phyloP scores from a whole-genome alignment of 352 stramenopile genomes.

The Globisporangium uncinulatum region DNA sequence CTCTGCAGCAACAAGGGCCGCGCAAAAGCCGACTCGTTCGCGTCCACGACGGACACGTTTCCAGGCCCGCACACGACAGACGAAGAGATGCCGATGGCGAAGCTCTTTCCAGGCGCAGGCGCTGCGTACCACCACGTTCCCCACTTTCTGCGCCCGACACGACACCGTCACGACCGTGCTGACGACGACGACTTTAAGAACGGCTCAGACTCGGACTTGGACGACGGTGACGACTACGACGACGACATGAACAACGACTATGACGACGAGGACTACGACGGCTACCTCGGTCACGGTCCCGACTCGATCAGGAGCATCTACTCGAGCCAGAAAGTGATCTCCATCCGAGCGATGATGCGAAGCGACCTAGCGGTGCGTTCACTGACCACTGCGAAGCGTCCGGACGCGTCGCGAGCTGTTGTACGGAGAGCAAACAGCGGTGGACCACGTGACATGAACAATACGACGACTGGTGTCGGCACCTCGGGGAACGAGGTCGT shows the following conservation, averaged over 20 bases:
- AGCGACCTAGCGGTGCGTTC: conserved; percentile 13
- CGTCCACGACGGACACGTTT: conserved; percentile 22
- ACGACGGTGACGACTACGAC: conserved; percentile 7
- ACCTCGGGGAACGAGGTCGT: not conserved
- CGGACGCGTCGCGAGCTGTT: not conserved
- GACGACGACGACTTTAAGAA: not conserved
- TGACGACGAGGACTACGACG: conserved; percentile 19
- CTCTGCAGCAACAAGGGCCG: conserved; percentile 53
- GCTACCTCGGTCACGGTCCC: conserved; percentile 16
- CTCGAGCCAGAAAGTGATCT: conserved; percentile 51
- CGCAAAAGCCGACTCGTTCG: conserved; percentile 24
- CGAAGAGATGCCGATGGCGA: conserved; percentile 17
- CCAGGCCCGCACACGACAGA: conserved; percentile 17
- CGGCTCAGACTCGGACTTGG: conserved; percentile 4
- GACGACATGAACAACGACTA: conserved; percentile 11
- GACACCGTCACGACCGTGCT: not conserved
- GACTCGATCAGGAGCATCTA: conserved; percentile 11
- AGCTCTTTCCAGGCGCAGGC: conserved; percentile 11
- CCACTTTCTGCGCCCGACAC: not conserved
- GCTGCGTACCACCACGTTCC: not conserved
- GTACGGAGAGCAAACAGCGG: conserved; percentile 4
- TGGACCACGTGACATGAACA: not conserved
- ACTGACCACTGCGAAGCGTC: not conserved
- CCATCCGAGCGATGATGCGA: conserved; percentile 39
- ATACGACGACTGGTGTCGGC: not conserved